Conservation (phyloP, 345 rosid genomes). For the Dipteronia dyeriana region DNA sequence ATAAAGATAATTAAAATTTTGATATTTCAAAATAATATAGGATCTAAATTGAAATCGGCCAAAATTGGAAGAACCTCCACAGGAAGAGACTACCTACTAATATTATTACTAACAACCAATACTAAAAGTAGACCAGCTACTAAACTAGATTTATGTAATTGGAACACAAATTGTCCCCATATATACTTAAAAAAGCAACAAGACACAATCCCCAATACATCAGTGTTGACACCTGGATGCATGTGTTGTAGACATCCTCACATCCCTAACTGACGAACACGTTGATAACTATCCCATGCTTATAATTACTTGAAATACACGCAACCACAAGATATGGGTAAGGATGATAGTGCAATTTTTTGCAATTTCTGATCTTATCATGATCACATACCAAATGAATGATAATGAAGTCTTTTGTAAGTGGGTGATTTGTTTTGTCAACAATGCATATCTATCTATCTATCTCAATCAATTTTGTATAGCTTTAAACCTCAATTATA, state of each 20-base stretch:
- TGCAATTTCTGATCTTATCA: background rate
- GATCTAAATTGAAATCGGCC: too few relatives aligned
- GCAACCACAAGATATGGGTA: background rate
- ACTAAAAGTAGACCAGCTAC: background rate
- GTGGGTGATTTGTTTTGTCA: constrained; percentile 26
- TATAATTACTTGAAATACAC: background rate
- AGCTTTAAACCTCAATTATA: constrained; percentile 1
- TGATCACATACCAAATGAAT: constrained; percentile 1
- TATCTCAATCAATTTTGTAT: too few relatives aligned
- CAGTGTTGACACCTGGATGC: background rate
- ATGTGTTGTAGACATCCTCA: background rate
- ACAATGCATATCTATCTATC: background rate
- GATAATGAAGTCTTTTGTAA: constrained; percentile 11
- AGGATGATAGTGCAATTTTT: background rate
- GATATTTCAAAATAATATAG: too few relatives aligned
- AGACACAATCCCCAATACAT: background rate
- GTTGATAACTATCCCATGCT: too few relatives aligned
- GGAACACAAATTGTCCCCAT: background rate
- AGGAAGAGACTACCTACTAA: too few relatives aligned
- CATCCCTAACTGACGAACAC: background rate
- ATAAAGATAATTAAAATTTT: too few relatives aligned
- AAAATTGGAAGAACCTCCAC: too few relatives aligned
- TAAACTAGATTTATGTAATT: background rate
- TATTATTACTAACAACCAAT: background rate
- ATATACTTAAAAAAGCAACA: too few relatives aligned